These are phyloP conservation scores for Capsicum pubescens DNA, from an alignment of 257 asterid genomes.

Conservation along the genomic window DNA sequence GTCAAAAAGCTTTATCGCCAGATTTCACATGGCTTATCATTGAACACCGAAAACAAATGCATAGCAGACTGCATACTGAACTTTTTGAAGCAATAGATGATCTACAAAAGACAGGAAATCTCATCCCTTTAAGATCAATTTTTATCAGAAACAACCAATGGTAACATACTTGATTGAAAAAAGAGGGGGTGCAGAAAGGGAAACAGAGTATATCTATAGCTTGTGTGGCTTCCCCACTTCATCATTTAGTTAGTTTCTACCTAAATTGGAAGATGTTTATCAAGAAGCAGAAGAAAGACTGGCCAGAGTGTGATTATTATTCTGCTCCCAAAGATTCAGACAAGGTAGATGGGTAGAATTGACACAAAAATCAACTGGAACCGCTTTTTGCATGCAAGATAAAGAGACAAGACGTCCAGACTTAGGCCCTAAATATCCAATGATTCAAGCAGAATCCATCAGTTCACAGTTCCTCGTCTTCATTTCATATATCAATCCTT, in stretches of 20 bases:
- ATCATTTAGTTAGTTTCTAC: neutral
- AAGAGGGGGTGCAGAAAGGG: neutral
- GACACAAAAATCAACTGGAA: neutral
- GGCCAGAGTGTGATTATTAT: neutral
- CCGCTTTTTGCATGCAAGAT: neutral
- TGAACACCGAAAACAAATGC: neutral
- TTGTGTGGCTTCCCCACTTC: neutral
- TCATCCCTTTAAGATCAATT: neutral
- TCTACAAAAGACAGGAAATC: neutral
- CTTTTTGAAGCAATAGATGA: slow-evolving; percentile 7
- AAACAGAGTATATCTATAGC: neutral
- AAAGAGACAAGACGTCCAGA: neutral
- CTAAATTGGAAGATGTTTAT: slow-evolving; percentile 6
- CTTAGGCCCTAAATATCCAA: neutral
- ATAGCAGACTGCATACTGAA: neutral
- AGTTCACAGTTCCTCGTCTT: neutral
- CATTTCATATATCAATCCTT: neutral
- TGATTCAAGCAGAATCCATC: slow-evolving; percentile 3
- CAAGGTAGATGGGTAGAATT: neutral
- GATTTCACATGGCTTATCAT: neutral
- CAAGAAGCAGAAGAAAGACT: neutral
- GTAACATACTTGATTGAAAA: neutral
- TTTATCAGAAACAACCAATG: neutral
- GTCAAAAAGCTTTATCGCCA: neutral
- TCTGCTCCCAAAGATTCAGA: neutral